Conservation (phyloP, 2,329 filamentous ascomycete species). For the Apiospora koreana region DNA sequence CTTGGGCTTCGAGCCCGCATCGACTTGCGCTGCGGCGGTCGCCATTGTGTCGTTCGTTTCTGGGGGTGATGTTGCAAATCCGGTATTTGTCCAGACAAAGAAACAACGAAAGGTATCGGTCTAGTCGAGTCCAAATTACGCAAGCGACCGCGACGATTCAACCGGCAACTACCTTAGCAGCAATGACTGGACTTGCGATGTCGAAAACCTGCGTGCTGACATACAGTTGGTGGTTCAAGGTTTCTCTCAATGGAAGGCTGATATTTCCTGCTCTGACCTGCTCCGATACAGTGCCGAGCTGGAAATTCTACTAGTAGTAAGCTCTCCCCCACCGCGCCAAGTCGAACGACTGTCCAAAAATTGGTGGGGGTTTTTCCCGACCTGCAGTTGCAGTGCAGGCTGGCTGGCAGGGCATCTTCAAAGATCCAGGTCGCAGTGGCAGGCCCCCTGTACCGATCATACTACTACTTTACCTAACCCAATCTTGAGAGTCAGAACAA, state of each 20-base stretch:
- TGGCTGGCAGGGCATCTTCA: not conserved
- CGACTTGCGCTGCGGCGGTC: constrained; percentile 15
- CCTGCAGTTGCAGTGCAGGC: too few species aligned
- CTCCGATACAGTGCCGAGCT: constrained; percentile 3
- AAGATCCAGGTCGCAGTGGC: not conserved
- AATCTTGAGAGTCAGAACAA: not conserved
- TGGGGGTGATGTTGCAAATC: not conserved
- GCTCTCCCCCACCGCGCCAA: not conserved
- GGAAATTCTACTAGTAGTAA: not conserved
- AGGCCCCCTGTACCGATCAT: not conserved
- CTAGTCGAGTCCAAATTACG: not conserved
- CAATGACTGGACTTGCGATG: not conserved
- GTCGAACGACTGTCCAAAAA: not conserved
- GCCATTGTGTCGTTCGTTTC: constrained; percentile 12
- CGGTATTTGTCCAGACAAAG: not conserved
- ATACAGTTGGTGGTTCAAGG: not conserved
- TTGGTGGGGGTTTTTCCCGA: not conserved
- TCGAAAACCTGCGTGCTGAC: not conserved
- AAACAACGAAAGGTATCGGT: too few species aligned
- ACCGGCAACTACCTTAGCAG: not conserved
- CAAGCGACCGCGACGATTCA: not conserved
- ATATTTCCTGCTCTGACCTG: not conserved
- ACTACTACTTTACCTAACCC: not conserved
- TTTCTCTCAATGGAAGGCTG: not conserved
- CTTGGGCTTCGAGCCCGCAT: constrained; percentile 33